phyloP scores from a whole-genome alignment of 768 basidiomycete genomes.

The Chalciporus sphaerocephalus region DNA sequence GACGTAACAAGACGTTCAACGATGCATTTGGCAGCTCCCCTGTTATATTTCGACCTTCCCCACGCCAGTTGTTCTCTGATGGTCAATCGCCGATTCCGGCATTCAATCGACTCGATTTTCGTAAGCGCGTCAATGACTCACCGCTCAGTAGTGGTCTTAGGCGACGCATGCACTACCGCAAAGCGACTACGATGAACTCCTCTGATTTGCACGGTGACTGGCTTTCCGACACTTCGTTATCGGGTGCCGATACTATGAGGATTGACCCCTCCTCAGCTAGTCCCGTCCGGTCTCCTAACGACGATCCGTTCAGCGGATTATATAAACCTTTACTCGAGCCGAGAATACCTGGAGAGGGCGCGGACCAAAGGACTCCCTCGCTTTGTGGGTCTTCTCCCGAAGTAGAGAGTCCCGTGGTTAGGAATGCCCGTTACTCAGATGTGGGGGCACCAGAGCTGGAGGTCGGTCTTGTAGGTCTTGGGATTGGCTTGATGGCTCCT shows the following conservation, averaged over 20 bases:
- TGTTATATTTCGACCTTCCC: constrained; percentile 40
- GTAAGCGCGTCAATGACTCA: constrained; percentile 42
- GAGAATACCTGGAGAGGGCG: constrained; percentile 5
- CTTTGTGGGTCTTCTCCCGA: constrained; percentile 25
- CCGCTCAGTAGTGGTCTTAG: constrained; percentile 36
- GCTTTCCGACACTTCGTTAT: constrained; percentile 30
- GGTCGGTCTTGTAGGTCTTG: constrained; percentile 36
- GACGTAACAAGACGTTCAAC: constrained; percentile 25
- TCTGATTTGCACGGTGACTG: constrained; percentile 26
- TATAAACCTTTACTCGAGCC: constrained; percentile 34
- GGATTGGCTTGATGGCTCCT: constrained; percentile 47
- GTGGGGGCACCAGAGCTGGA: constrained; percentile 28
- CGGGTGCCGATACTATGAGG: constrained; percentile 21
- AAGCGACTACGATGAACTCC: constrained; percentile 27
- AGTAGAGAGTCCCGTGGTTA: constrained; percentile 50
- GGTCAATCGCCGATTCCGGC: constrained; percentile 31
- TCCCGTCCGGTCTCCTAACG: constrained; percentile 27
- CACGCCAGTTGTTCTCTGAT: constrained; percentile 38
- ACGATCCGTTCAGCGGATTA: constrained; percentile 47
- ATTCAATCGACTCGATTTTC: constrained; percentile 30
- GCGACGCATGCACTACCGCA: constrained; percentile 30
- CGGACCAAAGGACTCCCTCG: constrained; percentile 14
- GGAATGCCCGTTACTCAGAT: constrained; percentile 24
- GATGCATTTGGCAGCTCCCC: constrained; percentile 33
- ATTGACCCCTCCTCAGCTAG: constrained; percentile 12